phyloP scores from a whole-genome alignment of 139 green algal species.

The Haematococcus lacustris region DNA sequence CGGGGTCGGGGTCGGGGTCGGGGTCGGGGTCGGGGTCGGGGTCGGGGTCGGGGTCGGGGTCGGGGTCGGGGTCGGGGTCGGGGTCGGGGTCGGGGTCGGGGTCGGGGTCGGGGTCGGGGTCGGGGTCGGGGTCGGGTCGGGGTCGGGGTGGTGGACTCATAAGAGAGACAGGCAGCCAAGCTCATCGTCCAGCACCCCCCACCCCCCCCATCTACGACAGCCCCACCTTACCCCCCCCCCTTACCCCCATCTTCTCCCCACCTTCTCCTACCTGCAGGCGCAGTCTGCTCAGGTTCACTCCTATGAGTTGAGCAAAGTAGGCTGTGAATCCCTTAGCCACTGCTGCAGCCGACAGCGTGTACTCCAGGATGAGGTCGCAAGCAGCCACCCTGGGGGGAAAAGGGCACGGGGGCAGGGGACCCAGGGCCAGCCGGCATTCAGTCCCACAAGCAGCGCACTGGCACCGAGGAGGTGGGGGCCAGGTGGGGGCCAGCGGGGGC shows the following conservation, averaged over 20 bases:
- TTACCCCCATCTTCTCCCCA: neutral
- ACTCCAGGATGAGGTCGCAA: slow-evolving; percentile 82
- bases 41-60: too few species aligned
- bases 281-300: slow-evolving; percentile 15
- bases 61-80: too few species aligned
- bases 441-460: neutral
- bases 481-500: neutral
- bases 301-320: slow-evolving; percentile 67
- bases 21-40: too few species aligned
- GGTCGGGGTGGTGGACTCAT: too few species aligned
- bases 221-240: too few species aligned
- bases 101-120: too few species aligned
- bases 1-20: too few species aligned
- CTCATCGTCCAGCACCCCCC: too few species aligned
- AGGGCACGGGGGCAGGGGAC: neutral
- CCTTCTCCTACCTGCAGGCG: slow-evolving; percentile 14
- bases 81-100: too few species aligned
- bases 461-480: neutral
- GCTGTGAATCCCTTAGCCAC: slow-evolving; percentile 76
- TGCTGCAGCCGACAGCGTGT: slow-evolving; percentile 66
- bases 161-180: too few species aligned
- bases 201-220: too few species aligned
- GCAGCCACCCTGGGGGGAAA: slow-evolving; percentile 59
- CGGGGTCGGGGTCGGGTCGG: too few species aligned
- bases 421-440: neutral